A percentile compares a stretch with the other conserved stretches of the same genome.
phyloP scores from a whole-genome alignment of 2,329 filamentous ascomycete genomes.

The Epichloe festucae region DNA sequence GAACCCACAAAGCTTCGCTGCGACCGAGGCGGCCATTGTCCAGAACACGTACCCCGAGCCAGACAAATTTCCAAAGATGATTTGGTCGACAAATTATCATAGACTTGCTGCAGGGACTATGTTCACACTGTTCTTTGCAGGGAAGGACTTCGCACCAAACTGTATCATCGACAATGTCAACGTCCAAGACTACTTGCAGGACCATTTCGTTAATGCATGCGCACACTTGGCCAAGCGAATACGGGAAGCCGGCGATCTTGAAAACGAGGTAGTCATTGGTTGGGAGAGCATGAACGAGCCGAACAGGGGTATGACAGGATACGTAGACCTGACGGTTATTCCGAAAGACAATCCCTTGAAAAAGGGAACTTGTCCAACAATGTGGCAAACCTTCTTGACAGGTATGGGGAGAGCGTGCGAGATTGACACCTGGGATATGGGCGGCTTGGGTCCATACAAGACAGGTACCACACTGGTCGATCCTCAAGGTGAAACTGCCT shows the following conservation, averaged over 20 bases:
- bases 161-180: slow-evolving; percentile 91
- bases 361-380: slow-evolving; percentile 84
- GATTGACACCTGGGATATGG: slow-evolving; percentile 86
- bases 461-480: slow-evolving; percentile 73
- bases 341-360: slow-evolving; percentile 81
- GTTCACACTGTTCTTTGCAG: slow-evolving; percentile 89
- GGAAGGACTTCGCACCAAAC: slow-evolving; percentile 84
- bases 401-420: slow-evolving; percentile 88
- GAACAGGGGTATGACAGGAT: slow-evolving; percentile 75
- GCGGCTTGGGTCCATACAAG: slow-evolving; percentile 82
- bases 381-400: slow-evolving; percentile 85
- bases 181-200: slow-evolving; percentile 88
- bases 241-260: slow-evolving; percentile 77
- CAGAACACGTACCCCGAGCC: slow-evolving; percentile 88
- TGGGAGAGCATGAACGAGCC: slow-evolving; percentile 98
- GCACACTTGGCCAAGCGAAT: slow-evolving; percentile 73
- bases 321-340: slow-evolving; percentile 66
- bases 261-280: slow-evolving; percentile 77
- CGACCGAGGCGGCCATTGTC: slow-evolving; percentile 82
- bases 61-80: slow-evolving; percentile 89
- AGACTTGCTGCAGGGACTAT: slow-evolving; percentile 78
- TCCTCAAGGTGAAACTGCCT: slow-evolving; percentile 71
- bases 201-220: slow-evolving; percentile 71
- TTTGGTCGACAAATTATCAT: slow-evolving; percentile 96
- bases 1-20: slow-evolving; percentile 72